Evolutionary conservation across 345 rosid genomes (phyloP), one percentile per base, ranked within the genome.

Genomic region (Citrus hindsii): DNA sequence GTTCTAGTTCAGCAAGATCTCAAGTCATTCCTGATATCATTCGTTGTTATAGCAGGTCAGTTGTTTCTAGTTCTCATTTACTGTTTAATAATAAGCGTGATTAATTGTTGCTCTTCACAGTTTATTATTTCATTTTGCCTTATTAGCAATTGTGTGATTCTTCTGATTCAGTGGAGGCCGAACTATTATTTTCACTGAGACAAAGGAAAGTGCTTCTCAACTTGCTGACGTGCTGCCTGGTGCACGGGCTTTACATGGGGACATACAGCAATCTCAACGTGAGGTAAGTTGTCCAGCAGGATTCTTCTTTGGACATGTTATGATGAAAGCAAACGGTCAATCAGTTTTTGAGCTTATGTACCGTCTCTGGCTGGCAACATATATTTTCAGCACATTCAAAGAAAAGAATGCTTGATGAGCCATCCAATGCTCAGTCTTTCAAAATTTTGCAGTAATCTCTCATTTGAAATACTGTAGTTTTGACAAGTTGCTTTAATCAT

Each of bases 211-310:
- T 84, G 98, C 98, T 70, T 90, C 94, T 86, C 92, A 92, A 79
- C 98, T 97, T 83, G 83, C 98, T 77, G 98, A 93, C 8, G 38
- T 92, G 80, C 86, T 97, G 83, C 89, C 91, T 38, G 98, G 97
- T 48, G 90, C 99, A n/a, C 88, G 92, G 38, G 86, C 99, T 83
- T 80, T 97, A 71, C 98, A 97, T 62, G 99, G 99, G 55, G 99
- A 97, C 74, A 97, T 97, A 32, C 97, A 93, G 48, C 99, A 97
- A 73, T 78, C 95, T 61, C 93, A 92, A 56, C 95, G 98, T 33
- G 99, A 97, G 98, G 99, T 96, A 83, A 64, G 48, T 69, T 60
- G 25, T 66, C 2, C 10, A 19, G 13, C 40, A 21, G 46, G n/a
- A 21, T 33, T 76, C 37, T 60, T 2, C 30, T 46, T 46, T 13